Evolutionary conservation across 768 basidiomycete genomes (phyloP), one percentile per base, ranked within the genome.

Genomic region (Agaricus subrufescens): DNA sequence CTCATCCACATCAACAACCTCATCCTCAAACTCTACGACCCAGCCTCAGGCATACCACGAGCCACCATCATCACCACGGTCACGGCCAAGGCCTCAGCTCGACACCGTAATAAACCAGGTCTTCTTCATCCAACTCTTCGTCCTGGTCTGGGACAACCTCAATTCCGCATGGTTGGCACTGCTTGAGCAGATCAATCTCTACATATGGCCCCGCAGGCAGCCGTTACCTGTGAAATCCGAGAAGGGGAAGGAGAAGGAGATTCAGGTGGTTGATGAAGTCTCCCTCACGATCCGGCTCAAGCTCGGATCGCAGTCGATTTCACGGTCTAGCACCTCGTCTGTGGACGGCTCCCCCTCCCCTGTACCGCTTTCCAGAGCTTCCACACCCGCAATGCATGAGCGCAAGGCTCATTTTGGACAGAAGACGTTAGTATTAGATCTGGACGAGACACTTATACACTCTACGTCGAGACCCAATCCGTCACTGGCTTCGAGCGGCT

Each of bases 381-480:
- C 77, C 3, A 82, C 84, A 0, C 82, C 86, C 54, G 70, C 74
- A n/a, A 66, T 75, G 25, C 61, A 69, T 15, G 61, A 78, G 11
- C 81, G 83, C 61, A 85, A 80, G 64, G 82, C 86, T 0, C 85
- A 87, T 3, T 88, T 96, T 60, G 87, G 87, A 63, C 76, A 84
- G 31, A 99, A 99, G 76, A 97, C 94, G 0, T 85, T 99, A 38
- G 94, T 99, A 30, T 84, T 99, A 44, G 97, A 99, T 73, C 78
- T 99, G 50, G 97, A 99, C 69, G 97, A 99, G 74, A 99, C 97
- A 0, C 84, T 99, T 47, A 98, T 98, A 56, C 97, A 99, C 67
- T 97, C 95, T 2, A 98, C 97, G 0, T 91, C 94, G 15, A 80
- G 93, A 38, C 87, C 91, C 26, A 77, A 89, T 34, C 69, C 74